Conservation (phyloP, 306 rosid genomes). For the Glycyrrhiza uralensis region DNA sequence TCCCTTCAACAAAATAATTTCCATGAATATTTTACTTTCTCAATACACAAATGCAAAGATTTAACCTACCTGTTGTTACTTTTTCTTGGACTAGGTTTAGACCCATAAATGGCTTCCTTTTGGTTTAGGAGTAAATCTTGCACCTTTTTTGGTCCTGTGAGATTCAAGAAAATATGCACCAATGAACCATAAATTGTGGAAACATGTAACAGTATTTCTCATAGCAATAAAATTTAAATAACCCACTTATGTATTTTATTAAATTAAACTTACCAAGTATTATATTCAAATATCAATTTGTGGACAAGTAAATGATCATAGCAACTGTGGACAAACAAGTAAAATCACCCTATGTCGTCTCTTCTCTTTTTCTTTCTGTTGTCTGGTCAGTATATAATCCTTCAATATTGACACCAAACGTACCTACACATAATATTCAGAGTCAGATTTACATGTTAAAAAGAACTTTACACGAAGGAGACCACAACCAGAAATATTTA, state of each 20-base stretch:
- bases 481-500: conserved; percentile 3
- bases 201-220: too few relatives aligned
- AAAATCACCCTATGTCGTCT: conserved; percentile 63
- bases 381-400: conserved; percentile 85
- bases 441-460: too few relatives aligned
- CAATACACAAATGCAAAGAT: too few relatives aligned
- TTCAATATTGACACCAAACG: conserved; percentile 79
- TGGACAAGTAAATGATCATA: not conserved
- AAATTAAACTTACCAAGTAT: not conserved
- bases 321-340: not conserved
- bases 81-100: conserved; percentile 91
- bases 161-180: conserved; percentile 3
- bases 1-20: too few relatives aligned
- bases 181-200: not conserved
- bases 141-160: conserved; percentile 88
- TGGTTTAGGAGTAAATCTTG: conserved; percentile 89
- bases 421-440: conserved; percentile 43
- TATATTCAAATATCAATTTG: conserved; percentile 10
- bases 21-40: too few relatives aligned
- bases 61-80: too few relatives aligned
- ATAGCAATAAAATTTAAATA: too few relatives aligned
- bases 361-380: conserved; percentile 83
- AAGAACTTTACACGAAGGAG: not conserved
- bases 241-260: too few relatives aligned
- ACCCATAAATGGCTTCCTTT: conserved; percentile 87